Evolutionary conservation across 2,329 filamentous ascomycete species (phyloP), one percentile per base, ranked within the genome.

Genomic region (Nigrograna mackinnonii): DNA sequence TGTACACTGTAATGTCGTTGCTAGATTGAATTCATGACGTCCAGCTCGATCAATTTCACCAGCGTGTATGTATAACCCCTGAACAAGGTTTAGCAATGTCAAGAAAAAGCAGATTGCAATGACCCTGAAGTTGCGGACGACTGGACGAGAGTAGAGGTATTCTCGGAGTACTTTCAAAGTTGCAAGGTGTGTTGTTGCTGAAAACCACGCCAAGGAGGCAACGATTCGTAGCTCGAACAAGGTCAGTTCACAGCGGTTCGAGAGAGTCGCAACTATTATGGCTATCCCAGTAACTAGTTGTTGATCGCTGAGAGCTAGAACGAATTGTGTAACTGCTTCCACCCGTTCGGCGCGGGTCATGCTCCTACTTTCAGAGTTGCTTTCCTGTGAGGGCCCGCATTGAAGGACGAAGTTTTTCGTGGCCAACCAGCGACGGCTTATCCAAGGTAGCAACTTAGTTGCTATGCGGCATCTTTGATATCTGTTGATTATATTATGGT

Each of bases 221-320:
- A 36, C 37, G 14, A 40, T 28, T 14, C 18, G 9, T 11, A 44
- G n/a, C 19, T 44, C 31, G 21, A 31, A 22, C 6, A 40, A 17
- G 12, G 26, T 28, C 5, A 44, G 11, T 4, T 12, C 19, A 19
- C 36, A 35, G 12, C 31, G 28, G 19, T 40, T 44, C 4, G 31
- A 14, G 28, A 44, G 18, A 5, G 32, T 22, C 16, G 28, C 42
- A 16, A 31, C 24, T 5, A 44, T 11, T 9, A 40, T 17, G n/a
- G 42, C 42, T 12, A 44, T 13, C 5, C 42, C 37, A 6, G 36
- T 44, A 16, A 40, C 31, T 6, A 44, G 22, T 22, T 44, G 24
- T 31, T 35, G 36, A 22, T 40, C 42, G 21, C 28, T 35, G 9
- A 44, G 21, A 5, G 30, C 42, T 32, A 44, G 24, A 18, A 44